Conservation (phyloP, 805 yeast genomes). For the Cyberlindnera americana region DNA sequence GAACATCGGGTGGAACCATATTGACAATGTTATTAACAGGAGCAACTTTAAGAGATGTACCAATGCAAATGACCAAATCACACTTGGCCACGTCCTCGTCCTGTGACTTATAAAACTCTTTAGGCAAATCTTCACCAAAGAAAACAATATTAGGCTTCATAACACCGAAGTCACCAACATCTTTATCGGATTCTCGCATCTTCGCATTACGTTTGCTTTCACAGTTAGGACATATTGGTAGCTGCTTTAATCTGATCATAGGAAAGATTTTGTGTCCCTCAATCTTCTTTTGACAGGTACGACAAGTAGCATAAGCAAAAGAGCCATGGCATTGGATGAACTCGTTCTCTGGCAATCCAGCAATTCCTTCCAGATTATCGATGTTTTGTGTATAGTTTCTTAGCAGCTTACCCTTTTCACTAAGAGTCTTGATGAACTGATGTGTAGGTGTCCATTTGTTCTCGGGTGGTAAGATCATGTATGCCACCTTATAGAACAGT, state of each 20-base stretch:
- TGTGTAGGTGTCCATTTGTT: conserved; percentile 71
- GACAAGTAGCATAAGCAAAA: conserved; percentile 82
- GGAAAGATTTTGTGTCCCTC: conserved; percentile 64
- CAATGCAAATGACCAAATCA: conserved; percentile 80
- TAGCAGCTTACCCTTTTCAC: conserved; percentile 71
- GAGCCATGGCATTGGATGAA: conserved; percentile 91
- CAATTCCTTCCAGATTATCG: conserved; percentile 80
- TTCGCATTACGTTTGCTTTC: conserved; percentile 38
- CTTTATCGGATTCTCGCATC: conserved; percentile 24
- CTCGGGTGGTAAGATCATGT: conserved; percentile 76
- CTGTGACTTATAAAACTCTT: conserved; percentile 56
- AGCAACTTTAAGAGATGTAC: conserved; percentile 88
- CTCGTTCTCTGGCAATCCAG: conserved; percentile 64
- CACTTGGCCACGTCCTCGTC: conserved; percentile 60
- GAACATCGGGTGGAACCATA: conserved; percentile 64
- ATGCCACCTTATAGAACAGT: conserved; percentile 83
- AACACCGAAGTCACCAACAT: conserved; percentile 62
- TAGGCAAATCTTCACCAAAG: conserved; percentile 83
- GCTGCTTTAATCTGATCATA: conserved; percentile 51
- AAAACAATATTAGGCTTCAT: conserved; percentile 92
- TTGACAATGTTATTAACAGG: conserved; percentile 90
- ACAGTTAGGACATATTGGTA: conserved; percentile 76
- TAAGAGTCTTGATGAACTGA: conserved; percentile 67
- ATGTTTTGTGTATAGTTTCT: conserved; percentile 90
- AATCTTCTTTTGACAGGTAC: conserved; percentile 64